These are phyloP conservation scores for Diaporthe australafricana DNA, from an alignment of 2,329 filamentous ascomycete species.

Conservation along the genomic window DNA sequence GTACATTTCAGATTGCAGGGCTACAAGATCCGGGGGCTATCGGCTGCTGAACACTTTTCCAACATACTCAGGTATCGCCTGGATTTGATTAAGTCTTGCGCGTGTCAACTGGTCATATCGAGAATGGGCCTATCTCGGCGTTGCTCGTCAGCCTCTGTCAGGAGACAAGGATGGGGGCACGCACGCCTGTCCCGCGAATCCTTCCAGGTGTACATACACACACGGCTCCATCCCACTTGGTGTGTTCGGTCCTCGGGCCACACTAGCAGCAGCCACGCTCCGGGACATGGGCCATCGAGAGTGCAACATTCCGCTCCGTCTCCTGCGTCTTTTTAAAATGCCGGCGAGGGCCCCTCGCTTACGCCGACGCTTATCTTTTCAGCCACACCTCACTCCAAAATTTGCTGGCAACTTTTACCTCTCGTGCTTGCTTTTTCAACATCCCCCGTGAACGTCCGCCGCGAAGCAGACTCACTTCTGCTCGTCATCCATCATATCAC, in stretches of 20 bases:
- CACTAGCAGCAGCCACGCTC: constrained; percentile 5
- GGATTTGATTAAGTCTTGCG: neutral
- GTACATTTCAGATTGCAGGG: neutral
- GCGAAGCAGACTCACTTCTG: too few species aligned
- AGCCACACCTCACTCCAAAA: neutral
- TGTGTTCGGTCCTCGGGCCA: neutral
- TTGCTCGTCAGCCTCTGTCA: neutral
- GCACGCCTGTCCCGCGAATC: neutral
- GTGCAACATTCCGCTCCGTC: constrained; percentile 1
- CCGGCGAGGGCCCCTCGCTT: constrained; percentile 18
- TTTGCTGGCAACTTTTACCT: neutral
- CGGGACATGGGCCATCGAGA: neutral
- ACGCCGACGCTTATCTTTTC: constrained; percentile 13
- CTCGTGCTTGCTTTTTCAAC: neutral
- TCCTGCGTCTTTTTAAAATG: neutral
- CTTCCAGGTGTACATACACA: neutral
- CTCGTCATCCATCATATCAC: neutral
- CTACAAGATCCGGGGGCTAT: neutral
- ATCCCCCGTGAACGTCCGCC: neutral
- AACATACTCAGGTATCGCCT: neutral
- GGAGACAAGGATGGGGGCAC: neutral
- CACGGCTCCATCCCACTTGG: neutral
- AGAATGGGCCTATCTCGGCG: neutral
- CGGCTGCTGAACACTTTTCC: neutral
- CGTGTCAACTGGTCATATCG: neutral